Evolutionary conservation across 768 basidiomycete genomes (phyloP).

Genomic region (Mycena galopus): DNA sequence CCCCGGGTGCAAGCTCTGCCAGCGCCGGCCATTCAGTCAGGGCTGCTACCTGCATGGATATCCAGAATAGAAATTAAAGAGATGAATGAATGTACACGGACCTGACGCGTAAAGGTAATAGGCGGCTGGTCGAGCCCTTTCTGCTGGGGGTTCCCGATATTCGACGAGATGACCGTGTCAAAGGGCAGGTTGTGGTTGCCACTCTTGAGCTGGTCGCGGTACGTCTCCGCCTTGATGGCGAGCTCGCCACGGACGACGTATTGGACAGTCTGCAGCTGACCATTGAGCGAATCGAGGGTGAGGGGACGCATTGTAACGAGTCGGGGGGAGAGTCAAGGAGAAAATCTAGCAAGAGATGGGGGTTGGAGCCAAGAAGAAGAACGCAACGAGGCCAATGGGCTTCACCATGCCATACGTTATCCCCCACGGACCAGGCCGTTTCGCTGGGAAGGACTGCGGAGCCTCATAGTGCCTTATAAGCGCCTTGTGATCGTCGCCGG

Average conservation of each 20-base stretch:
- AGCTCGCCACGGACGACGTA: constrained; percentile 97
- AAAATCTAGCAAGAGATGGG: not conserved
- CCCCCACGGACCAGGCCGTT: no score
- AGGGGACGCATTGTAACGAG: constrained; percentile 65
- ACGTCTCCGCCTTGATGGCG: constrained; percentile 92
- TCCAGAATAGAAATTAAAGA: no score
- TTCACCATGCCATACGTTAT: no score
- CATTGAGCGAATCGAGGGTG: constrained; percentile 83
- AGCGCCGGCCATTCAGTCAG: constrained; percentile 93
- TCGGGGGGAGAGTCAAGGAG: not conserved
- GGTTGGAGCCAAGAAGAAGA: not conserved
- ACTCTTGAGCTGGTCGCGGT: constrained; percentile 77
- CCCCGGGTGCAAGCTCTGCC: constrained; percentile 77
- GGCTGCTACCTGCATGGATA: constrained; percentile 63
- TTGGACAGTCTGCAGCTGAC: constrained; percentile 84
- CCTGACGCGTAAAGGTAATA: constrained; percentile 94
- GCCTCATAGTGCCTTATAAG: no score
- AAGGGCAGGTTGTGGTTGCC: constrained; percentile 80
- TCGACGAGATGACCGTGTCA: constrained; percentile 89
- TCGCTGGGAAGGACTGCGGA: no score
- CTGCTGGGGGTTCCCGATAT: constrained; percentile 99
- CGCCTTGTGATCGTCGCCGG: not conserved
- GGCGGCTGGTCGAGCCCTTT: constrained; percentile 93
- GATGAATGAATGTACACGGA: constrained; percentile 40
- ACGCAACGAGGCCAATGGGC: not conserved